Conservation (phyloP, 768 basidiomycete species). For the Phaffia australis region DNA sequence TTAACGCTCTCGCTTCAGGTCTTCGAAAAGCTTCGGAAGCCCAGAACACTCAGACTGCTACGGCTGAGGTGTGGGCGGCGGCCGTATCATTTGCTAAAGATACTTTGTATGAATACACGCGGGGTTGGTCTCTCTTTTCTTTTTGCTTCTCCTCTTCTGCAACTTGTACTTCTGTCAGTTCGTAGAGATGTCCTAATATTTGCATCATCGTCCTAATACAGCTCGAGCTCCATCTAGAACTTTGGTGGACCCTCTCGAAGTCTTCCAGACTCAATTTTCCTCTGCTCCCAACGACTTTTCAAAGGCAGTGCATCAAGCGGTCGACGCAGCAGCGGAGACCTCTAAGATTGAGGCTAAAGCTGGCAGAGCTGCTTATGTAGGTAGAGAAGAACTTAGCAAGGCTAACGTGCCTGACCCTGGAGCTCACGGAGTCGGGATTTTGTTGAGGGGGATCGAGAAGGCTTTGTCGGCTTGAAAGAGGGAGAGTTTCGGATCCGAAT, state of each 20-base stretch:
- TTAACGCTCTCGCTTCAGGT: slow-evolving; percentile 31
- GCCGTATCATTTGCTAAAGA: slow-evolving; percentile 30
- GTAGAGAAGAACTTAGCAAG: slow-evolving; percentile 43
- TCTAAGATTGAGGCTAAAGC: slow-evolving; percentile 69
- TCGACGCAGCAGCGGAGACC: slow-evolving; percentile 60
- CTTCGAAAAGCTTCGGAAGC: slow-evolving; percentile 15
- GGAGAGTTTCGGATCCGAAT: neutral
- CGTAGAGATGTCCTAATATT: neutral
- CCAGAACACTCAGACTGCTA: slow-evolving; percentile 16
- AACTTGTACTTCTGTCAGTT: no score
- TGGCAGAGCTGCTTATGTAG: slow-evolving; percentile 69
- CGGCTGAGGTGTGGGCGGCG: slow-evolving; percentile 26
- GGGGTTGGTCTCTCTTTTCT: slow-evolving; percentile 28
- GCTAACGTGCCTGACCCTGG: slow-evolving; percentile 72
- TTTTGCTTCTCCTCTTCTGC: neutral
- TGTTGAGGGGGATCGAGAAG: slow-evolving; percentile 19
- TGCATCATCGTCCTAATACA: neutral
- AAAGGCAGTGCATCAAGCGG: slow-evolving; percentile 52
- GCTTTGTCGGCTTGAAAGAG: neutral
- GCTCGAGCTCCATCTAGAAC: slow-evolving; percentile 84
- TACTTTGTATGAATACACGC: slow-evolving; percentile 48
- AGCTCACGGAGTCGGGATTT: slow-evolving; percentile 62
- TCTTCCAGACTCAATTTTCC: slow-evolving; percentile 52
- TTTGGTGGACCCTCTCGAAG: slow-evolving; percentile 78
- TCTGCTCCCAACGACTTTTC: slow-evolving; percentile 40